Evolutionary conservation across 768 basidiomycete species (phyloP).

Genomic region (Mycena rosella): DNA sequence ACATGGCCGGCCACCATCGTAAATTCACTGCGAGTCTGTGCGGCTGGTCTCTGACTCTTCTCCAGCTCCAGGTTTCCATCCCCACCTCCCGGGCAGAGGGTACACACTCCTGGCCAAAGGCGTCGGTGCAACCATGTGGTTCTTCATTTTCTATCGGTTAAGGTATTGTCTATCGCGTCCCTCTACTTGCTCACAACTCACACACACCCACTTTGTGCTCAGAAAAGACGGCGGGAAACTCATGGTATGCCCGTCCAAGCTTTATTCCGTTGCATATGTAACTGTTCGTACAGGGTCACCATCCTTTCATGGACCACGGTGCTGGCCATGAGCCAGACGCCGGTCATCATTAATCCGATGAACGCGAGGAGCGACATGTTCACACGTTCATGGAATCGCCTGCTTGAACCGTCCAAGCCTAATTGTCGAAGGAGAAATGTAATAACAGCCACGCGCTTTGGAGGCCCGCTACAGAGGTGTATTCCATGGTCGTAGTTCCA

Average conservation of each 20-base stretch:
- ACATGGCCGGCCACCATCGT: slow-evolving; percentile 53
- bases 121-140: slow-evolving; percentile 96
- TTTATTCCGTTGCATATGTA: slow-evolving; percentile 7
- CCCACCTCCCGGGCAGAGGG: slow-evolving; percentile 83
- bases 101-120: slow-evolving; percentile 87
- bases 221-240: slow-evolving; percentile 86
- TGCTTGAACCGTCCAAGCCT: neutral
- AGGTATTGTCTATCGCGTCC: slow-evolving; percentile 67
- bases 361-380: neutral
- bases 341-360: slow-evolving; percentile 54
- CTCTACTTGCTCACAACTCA: slow-evolving; percentile 10
- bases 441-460: neutral
- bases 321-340: slow-evolving; percentile 46
- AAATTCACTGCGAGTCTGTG: slow-evolving; percentile 21
- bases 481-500: too few species aligned
- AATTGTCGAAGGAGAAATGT: neutral
- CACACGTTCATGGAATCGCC: neutral
- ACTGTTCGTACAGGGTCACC: slow-evolving; percentile 59
- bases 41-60: slow-evolving; percentile 18
- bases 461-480: neutral
- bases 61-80: slow-evolving; percentile 84
- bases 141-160: slow-evolving; percentile 97
- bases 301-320: slow-evolving; percentile 51
- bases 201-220: neutral
- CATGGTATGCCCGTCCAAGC: slow-evolving; percentile 58